A percentile compares a stretch with the other conserved stretches of the same genome.
Conservation (phyloP, 2,329 filamentous ascomycete species). For the Pestalotiopsis sp. region DNA sequence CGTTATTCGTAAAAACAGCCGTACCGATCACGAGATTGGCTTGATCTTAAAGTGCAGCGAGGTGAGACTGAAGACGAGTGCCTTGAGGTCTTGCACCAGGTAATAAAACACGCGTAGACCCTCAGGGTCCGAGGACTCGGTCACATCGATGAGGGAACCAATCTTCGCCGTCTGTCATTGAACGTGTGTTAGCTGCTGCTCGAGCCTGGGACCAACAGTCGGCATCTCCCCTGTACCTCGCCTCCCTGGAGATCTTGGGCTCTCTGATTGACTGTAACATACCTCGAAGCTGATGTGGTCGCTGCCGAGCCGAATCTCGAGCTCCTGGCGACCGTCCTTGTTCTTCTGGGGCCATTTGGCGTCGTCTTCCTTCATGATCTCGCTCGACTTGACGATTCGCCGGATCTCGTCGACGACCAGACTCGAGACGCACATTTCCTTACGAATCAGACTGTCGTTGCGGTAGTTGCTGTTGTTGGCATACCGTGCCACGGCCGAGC, state of each 20-base stretch:
- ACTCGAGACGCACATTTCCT: constrained; percentile 99
- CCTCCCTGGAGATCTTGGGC: no score
- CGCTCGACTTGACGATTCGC: constrained; percentile 93
- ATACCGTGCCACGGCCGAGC: constrained; percentile 91
- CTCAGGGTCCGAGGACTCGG: constrained; percentile 93
- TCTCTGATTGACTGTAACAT: constrained; percentile 25
- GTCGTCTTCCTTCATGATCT: constrained; percentile 99
- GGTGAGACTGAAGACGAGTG: constrained; percentile 93
- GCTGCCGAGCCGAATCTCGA: constrained; percentile 90
- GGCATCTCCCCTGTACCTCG: neutral
- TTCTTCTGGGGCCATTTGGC: constrained; percentile 99
- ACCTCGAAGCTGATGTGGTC: constrained; percentile 99
- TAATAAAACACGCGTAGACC: constrained; percentile 98
- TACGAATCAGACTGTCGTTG: constrained; percentile 96
- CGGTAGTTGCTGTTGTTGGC: constrained; percentile 99
- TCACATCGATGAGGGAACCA: constrained; percentile 93
- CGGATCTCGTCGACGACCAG: constrained; percentile 91
- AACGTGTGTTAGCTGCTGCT: constrained; percentile 11
- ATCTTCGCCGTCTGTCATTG: constrained; percentile 86
- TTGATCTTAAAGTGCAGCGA: constrained; percentile 97
- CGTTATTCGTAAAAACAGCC: constrained; percentile 7
- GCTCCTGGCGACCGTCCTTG: constrained; percentile 94
- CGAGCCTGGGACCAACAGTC: neutral
- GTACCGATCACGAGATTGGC: constrained; percentile 55
- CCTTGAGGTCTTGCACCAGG: constrained; percentile 94